These are phyloP conservation scores for Sphaerulina vaccinii DNA, from an alignment of 2,329 filamentous ascomycete genomes.

Conservation along the genomic window DNA sequence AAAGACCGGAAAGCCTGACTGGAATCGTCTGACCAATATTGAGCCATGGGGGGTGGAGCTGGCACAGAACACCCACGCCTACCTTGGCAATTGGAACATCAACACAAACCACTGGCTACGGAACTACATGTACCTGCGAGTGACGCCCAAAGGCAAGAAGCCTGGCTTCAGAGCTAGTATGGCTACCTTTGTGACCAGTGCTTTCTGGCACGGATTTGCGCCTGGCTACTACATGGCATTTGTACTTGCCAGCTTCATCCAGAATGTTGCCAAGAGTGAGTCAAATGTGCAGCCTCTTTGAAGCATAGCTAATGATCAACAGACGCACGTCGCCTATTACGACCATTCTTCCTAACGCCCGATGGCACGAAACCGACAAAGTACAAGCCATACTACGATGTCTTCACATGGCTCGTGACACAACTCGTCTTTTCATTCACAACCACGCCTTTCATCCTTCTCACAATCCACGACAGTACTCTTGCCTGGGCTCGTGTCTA, in stretches of 20 bases:
- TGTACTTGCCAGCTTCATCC: conserved; percentile 82
- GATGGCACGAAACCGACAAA: conserved; percentile 67
- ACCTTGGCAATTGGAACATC: conserved; percentile 94
- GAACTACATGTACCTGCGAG: conserved; percentile 92
- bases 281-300: conserved; percentile 24
- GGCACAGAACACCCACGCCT: conserved; percentile 90
- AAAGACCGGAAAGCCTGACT: conserved; percentile 78
- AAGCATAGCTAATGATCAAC: conserved; percentile 7
- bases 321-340: conserved; percentile 87
- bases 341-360: conserved; percentile 87
- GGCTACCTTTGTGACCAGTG: conserved; percentile 90
- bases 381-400: conserved; percentile 82
- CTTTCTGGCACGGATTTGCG: conserved; percentile 97
- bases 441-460: conserved; percentile 79
- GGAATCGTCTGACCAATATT: conserved; percentile 89
- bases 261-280: conserved; percentile 91
- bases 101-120: conserved; percentile 97
- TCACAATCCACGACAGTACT: conserved; percentile 69
- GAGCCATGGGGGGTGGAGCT: conserved; percentile 80
- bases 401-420: conserved; percentile 70
- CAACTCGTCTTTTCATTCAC: conserved; percentile 82
- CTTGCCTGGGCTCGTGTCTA: conserved; percentile 81
- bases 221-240: conserved; percentile 95
- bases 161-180: conserved; percentile 92
- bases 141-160: conserved; percentile 93